Evolutionary conservation across 805 yeast genomes (phyloP), one percentile per base, ranked within the genome.

Genomic region (Grigorovia jiainica): DNA sequence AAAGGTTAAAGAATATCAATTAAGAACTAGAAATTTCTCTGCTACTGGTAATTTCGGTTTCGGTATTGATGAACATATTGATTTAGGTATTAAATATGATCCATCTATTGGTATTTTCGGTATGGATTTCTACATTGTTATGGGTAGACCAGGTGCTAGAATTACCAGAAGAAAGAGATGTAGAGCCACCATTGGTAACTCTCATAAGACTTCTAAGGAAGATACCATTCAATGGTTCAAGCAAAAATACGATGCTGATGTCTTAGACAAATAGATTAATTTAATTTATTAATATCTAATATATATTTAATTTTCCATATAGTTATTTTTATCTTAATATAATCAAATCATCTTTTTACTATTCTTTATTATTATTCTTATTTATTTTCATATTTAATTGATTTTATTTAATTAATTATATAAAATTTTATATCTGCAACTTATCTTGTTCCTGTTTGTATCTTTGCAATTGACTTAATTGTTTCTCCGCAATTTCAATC

Each of bases 31-130:
- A 73, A 92, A 92, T 94, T 92, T 92, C 81, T 86, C 96, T 65
- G 87, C 79, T 64, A 90, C 97, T 67, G 98, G 98, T 78, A 92
- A 92, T 96, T 92, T 92, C 67, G 98, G 98, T 79, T 92, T 92
- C 82, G 98, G 98, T 83, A 82, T 92, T 70, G 83, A 85, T 63
- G 98, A 92, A 81, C 98, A 92, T 82, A 92, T 92, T 66, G 98
- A 92, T 74, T 82, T 92, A 72, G 98, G 98, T 80, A 92, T 92
- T 83, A 92, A 92, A 80, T 92, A 92, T 78, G 98, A 92, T 75
- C 98, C 98, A 74, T 79, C 85, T 68, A 92, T 92, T 67, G 97
- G 97, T 72, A 92, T 92, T 71, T 92, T 90, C 92, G 98, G 98
- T 82, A 92, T 84, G 94, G 98, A 92, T 76, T 92, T 92, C 87